Conservation (phyloP, 2,329 filamentous ascomycete genomes). For the Aspergillus ustus region DNA sequence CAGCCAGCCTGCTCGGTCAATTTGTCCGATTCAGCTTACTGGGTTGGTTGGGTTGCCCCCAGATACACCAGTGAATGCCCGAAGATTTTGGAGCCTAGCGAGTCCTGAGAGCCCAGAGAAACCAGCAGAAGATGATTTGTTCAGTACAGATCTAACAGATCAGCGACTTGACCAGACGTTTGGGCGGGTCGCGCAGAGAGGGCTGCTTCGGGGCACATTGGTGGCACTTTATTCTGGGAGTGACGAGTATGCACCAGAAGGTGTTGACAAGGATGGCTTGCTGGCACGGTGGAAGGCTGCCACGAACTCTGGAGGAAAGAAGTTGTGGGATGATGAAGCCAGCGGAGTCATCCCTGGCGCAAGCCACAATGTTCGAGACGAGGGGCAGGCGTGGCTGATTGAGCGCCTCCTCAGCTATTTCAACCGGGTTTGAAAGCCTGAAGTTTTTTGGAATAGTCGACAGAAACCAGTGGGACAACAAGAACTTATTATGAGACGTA, state of each 20-base stretch:
- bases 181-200: constrained; percentile 51
- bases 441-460: neutral
- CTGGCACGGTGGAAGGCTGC: constrained; percentile 50
- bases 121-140: constrained; percentile 81
- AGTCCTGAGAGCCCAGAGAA: constrained; percentile 56
- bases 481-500: constrained; percentile 9
- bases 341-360: constrained; percentile 55
- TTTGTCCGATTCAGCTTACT: constrained; percentile 42
- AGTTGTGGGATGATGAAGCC: constrained; percentile 53
- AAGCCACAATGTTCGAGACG: constrained; percentile 54
- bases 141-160: constrained; percentile 75
- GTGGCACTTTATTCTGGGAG: constrained; percentile 52
- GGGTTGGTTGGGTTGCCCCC: constrained; percentile 36
- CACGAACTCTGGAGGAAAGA: constrained; percentile 40
- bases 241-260: constrained; percentile 51
- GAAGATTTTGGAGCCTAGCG: constrained; percentile 62
- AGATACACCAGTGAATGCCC: constrained; percentile 57
- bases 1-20: constrained; percentile 26
- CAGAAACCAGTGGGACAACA: neutral
- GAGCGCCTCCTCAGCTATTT: constrained; percentile 42
- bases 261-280: constrained; percentile 51
- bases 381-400: constrained; percentile 51
- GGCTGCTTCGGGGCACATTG: constrained; percentile 44
- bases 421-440: constrained; percentile 28
- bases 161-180: constrained; percentile 67